Evolutionary conservation across 202 grass and related monocot species (phyloP).

Genomic region (Panicum virgatum): DNA sequence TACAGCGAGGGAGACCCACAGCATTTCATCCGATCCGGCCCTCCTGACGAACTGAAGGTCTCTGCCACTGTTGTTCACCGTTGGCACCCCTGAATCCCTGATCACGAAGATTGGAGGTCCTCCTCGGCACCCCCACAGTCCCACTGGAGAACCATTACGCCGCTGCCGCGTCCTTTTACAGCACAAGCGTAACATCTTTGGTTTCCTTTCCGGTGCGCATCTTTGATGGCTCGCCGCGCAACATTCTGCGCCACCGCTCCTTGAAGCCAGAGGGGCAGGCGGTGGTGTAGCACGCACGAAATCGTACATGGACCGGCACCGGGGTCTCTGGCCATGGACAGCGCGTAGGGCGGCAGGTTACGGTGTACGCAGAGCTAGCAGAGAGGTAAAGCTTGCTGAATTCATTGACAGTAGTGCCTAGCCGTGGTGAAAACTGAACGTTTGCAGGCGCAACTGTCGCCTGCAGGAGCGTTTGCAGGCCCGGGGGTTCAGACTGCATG

Average conservation of each 20-base stretch:
- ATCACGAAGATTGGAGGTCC: slow-evolving; percentile 13
- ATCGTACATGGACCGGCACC: not conserved
- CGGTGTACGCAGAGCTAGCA: too few species aligned
- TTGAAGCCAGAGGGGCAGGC: not conserved
- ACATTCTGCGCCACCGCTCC: not conserved
- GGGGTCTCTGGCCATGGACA: not conserved
- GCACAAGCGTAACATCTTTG: not conserved
- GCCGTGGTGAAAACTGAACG: too few species aligned
- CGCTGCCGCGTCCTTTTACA: too few species aligned
- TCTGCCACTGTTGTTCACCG: slow-evolving; percentile 31
- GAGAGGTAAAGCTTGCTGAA: not conserved
- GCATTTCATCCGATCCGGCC: not conserved
- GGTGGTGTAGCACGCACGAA: not conserved
- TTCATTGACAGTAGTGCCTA: too few species aligned
- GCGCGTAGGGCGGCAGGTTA: not conserved
- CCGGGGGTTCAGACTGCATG: too few species aligned
- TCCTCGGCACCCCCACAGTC: slow-evolving; percentile 4
- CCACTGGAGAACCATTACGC: not conserved
- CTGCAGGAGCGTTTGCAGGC: too few species aligned
- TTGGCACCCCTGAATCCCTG: not conserved
- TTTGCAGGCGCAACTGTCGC: too few species aligned
- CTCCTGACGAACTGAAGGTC: too few species aligned
- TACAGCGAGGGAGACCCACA: not conserved
- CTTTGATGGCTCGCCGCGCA: slow-evolving; percentile 3
- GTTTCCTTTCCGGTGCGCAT: slow-evolving; percentile 25